Evolutionary conservation across 2,329 filamentous ascomycete genomes (phyloP).

Genomic region (Fusarium siculi): DNA sequence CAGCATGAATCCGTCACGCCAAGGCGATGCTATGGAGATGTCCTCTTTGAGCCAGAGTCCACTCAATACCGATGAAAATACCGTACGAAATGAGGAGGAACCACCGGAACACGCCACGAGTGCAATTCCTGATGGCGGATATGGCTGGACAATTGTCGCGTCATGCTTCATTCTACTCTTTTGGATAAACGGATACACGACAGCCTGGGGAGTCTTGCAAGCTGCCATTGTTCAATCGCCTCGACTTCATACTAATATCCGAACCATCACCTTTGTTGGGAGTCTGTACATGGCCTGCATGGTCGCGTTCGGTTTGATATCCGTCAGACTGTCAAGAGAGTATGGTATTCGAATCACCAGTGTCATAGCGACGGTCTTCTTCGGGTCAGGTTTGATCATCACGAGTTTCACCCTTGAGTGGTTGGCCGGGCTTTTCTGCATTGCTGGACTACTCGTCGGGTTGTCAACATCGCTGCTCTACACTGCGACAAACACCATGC

Average conservation of each 20-base stretch:
- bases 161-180: not conserved
- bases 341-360: not conserved
- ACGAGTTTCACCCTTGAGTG: not conserved
- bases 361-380: not conserved
- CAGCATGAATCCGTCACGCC: not conserved
- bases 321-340: not conserved
- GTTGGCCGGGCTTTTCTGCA: not conserved
- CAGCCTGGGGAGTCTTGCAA: conserved; percentile 6
- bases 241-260: not conserved
- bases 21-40: not conserved
- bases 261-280: conserved; percentile 2
- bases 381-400: not conserved
- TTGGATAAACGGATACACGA: conserved; percentile 5
- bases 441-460: not conserved
- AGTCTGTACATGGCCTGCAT: conserved; percentile 1
- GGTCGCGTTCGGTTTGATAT: not conserved
- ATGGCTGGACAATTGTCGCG: conserved; percentile 12
- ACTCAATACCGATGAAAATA: not conserved
- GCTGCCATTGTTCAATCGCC: not conserved
- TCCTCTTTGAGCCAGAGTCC: not conserved
- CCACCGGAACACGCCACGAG: conserved; percentile 1
- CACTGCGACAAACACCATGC: not conserved
- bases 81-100: not conserved
- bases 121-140: conserved; percentile 6
- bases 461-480: not conserved